Evolutionary conservation across 176 grass and related monocot genomes (phyloP), one percentile per base, ranked within the genome.

Genomic region (Eremochloa ophiuroides): DNA sequence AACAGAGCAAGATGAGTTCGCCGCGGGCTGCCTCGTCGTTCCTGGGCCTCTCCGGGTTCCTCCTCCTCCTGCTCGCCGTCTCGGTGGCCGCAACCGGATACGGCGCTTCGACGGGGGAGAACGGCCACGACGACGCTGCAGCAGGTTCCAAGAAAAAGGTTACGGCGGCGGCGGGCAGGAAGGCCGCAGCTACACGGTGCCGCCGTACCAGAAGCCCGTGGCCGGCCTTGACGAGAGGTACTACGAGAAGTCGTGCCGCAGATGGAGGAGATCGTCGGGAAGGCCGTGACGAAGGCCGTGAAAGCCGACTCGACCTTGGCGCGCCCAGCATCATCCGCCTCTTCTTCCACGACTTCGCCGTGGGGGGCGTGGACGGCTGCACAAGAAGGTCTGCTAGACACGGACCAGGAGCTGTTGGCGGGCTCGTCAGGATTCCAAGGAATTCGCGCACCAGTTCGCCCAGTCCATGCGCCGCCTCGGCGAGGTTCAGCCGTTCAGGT

Each of bases 291-390:
- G 60, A 63, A 87, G 30, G 87, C 89, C 64, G 25, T 89, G 63
- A n/a, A 25, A 42, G 66, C 42, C 10, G 89, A 91, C 69, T 33
- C 59, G 73, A 87, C 84, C 46, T 44, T 89, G 38, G 87, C 84
- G n/a, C n/a, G n/a, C 66, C 89, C 62, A 73, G 87, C 78, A 78
- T 94, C 77, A 76, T 91, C 53, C 78, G 86, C 37, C 81, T 94
- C 42, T 90, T 79, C 77, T 94, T 87, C 74, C 87, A 89, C 63
- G 92, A 91, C 74, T 94, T 88, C 64, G 87, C 89, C 69, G 77
- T 91, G 77, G 41, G 78, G 62, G 96, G 96, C 60, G 82, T 66
- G 5, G 96, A 99, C n/a, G 96, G 39, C 11, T 69, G 82, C 83
- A 30, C 67, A 37, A 29, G n/a, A 98, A 82, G 90, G 88, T 15